Evolutionary conservation across 2,329 filamentous ascomycete genomes (phyloP).

Genomic region (Fusarium bactridioides): DNA sequence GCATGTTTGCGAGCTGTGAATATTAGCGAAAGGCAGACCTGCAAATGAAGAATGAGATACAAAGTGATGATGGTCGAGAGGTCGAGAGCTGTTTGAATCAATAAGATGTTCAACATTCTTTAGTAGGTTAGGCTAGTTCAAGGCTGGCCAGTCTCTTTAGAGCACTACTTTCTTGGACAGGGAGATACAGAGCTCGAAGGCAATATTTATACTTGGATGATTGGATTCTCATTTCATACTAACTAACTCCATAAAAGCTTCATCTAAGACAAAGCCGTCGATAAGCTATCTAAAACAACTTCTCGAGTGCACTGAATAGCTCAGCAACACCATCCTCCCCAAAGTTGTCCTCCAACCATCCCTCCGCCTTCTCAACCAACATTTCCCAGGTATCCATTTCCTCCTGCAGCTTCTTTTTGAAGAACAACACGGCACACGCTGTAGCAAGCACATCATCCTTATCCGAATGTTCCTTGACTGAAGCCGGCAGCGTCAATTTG

Average conservation of each 20-base stretch:
- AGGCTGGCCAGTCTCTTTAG: accelerated
- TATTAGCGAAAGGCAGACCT: too few relatives aligned
- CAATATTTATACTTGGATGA: not conserved
- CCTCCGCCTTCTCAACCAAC: slow-evolving; percentile 66
- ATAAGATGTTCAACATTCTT: accelerated
- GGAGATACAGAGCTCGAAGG: accelerated
- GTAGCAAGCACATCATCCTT: slow-evolving; percentile 40
- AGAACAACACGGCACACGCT: slow-evolving; percentile 41
- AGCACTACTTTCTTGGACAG: accelerated
- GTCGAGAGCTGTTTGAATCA: too few relatives aligned
- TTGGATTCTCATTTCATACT: not conserved
- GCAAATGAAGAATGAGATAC: too few relatives aligned
- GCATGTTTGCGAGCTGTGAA: too few relatives aligned
- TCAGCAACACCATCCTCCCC: slow-evolving; percentile 11
- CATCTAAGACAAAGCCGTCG: not conserved
- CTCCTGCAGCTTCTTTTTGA: slow-evolving; percentile 54
- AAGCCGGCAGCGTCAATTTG: slow-evolving; percentile 6
- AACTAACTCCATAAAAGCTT: not conserved
- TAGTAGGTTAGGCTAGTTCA: accelerated
- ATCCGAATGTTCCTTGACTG: not conserved
- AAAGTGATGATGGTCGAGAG: accelerated
- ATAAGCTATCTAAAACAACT: slow-evolving; percentile 10
- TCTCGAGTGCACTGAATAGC: slow-evolving; percentile 28
- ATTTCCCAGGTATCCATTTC: slow-evolving; percentile 69
- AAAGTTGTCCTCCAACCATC: slow-evolving; percentile 52